phyloP scores from a whole-genome alignment of 1,284 basidiomycete genomes.

The Omphalotus olearius region DNA sequence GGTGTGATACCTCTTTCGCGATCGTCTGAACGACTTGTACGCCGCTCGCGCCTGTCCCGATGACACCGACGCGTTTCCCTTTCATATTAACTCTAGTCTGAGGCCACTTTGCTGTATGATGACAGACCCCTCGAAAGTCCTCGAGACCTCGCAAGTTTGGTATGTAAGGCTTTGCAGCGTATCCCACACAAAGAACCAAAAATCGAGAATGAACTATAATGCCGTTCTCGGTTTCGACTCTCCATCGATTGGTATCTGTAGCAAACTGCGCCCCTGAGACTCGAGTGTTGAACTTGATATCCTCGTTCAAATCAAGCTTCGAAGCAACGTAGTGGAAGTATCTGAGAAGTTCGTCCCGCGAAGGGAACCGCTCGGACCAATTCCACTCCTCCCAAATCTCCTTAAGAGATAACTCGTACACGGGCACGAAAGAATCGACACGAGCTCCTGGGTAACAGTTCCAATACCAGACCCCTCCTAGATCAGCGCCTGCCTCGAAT shows the following conservation, averaged over 20 bases:
- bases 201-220: constrained; percentile 9
- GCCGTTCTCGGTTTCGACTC: constrained; percentile 18
- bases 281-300: constrained; percentile 21
- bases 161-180: constrained; percentile 19
- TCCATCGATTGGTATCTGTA: constrained; percentile 17
- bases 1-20: constrained; percentile 18
- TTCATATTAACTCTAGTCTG: constrained; percentile 19
- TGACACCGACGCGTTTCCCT: constrained; percentile 21
- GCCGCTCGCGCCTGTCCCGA: constrained; percentile 24
- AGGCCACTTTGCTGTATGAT: constrained; percentile 23
- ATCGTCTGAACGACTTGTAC: constrained; percentile 23
- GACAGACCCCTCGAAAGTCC: constrained; percentile 19
- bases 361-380: constrained; percentile 21
- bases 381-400: constrained; percentile 24
- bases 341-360: constrained; percentile 18
- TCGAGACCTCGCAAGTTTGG: constrained; percentile 18
- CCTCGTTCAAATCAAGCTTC: constrained; percentile 21
- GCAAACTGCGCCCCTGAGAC: constrained; percentile 20
- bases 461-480: constrained; percentile 5
- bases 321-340: constrained; percentile 22
- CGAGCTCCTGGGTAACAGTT: constrained; percentile 9
- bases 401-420: constrained; percentile 18
- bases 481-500: constrained; percentile 2
- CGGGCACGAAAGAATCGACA: constrained; percentile 8
- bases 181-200: constrained; percentile 21